Conservation (phyloP, 2,329 filamentous ascomycete species). For the Aspergillus awamori region DNA sequence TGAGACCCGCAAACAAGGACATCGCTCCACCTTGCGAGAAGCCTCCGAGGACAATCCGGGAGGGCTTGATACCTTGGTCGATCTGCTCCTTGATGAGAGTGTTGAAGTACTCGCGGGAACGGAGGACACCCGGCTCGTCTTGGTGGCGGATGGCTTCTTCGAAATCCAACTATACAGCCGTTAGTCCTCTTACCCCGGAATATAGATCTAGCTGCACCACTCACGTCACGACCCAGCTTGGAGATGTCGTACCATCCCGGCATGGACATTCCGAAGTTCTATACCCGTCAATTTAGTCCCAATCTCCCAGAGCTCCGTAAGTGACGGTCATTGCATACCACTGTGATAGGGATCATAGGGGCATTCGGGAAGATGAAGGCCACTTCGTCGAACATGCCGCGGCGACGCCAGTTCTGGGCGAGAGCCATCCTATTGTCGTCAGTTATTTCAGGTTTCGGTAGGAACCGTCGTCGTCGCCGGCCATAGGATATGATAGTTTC, state of each 20-base stretch:
- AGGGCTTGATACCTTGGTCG: slow-evolving; percentile 74
- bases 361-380: slow-evolving; percentile 95
- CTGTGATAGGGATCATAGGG: slow-evolving; percentile 81
- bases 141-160: slow-evolving; percentile 46
- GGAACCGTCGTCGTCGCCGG: not conserved
- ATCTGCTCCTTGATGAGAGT: slow-evolving; percentile 78
- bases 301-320: not conserved
- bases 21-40: slow-evolving; percentile 80
- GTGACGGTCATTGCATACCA: slow-evolving; percentile 52
- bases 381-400: slow-evolving; percentile 81
- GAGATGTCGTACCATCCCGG: slow-evolving; percentile 64
- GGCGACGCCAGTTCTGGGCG: slow-evolving; percentile 82
- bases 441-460: not conserved
- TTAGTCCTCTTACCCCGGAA: not conserved
- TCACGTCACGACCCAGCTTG: slow-evolving; percentile 47
- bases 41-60: slow-evolving; percentile 76
- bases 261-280: slow-evolving; percentile 79
- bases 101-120: slow-evolving; percentile 75
- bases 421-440: slow-evolving; percentile 62
- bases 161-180: slow-evolving; percentile 40
- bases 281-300: not conserved
- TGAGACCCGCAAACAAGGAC: slow-evolving; percentile 78
- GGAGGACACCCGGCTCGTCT: slow-evolving; percentile 70
- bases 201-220: slow-evolving; percentile 13
- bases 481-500: not conserved